phyloP scores from a whole-genome alignment of 176 grass and related monocot species.

The Oryza longistaminata region DNA sequence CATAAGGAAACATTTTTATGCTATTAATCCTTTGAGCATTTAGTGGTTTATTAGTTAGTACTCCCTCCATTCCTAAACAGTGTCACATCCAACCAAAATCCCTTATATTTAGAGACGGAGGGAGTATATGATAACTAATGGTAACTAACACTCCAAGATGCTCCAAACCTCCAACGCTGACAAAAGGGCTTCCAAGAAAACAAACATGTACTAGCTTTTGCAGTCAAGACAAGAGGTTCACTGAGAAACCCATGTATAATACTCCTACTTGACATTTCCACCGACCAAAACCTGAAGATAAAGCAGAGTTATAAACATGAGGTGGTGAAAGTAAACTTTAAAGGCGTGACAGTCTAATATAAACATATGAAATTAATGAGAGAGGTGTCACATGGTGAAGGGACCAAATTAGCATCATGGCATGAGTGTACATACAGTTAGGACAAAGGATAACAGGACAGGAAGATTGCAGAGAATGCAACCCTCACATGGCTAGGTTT shows the following conservation, averaged over 20 bases:
- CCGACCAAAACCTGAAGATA: constrained; percentile 15
- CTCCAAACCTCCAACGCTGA: not conserved
- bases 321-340: not conserved
- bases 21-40: no score
- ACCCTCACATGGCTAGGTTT: constrained; percentile 36
- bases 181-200: constrained; percentile 17
- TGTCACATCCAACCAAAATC: no score
- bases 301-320: not conserved
- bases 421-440: constrained; percentile 27
- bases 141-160: constrained; percentile 7
- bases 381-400: constrained; percentile 3
- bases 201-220: constrained; percentile 13
- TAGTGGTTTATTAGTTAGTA: no score
- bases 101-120: no score
- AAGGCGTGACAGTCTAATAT: not conserved
- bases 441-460: constrained; percentile 22
- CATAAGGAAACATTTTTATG: no score
- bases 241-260: not conserved
- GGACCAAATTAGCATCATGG: constrained; percentile 35
- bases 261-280: constrained; percentile 23
- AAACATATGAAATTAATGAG: not conserved
- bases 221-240: constrained; percentile 27
- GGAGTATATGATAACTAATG: no score
- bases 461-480: constrained; percentile 51
- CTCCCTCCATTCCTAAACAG: no score